Percentiles rank a stretch among this genome's conserved stretches.
phyloP scores from a whole-genome alignment of 768 basidiomycete species.

The Xerocomus potaroensis region DNA sequence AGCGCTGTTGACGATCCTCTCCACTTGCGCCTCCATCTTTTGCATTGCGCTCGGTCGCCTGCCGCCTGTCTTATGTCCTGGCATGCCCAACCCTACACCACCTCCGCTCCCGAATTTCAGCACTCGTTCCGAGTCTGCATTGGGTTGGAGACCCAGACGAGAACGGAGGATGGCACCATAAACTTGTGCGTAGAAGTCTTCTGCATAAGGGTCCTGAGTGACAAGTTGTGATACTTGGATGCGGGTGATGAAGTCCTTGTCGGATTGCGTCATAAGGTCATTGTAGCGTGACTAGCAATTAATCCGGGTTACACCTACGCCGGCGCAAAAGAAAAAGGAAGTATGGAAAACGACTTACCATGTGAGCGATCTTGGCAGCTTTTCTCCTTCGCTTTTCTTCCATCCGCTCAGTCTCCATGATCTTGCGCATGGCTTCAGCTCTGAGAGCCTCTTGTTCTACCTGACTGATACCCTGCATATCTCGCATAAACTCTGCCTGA shows the following conservation, averaged over 20 bases:
- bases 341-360: conserved; percentile 69
- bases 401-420: conserved; percentile 85
- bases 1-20: conserved; percentile 91
- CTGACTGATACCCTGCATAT: conserved; percentile 56
- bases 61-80: conserved; percentile 48
- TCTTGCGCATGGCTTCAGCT: conserved; percentile 80
- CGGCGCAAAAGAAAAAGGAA: too few species aligned
- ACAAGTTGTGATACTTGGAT: conserved; percentile 99
- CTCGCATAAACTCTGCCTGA: conserved; percentile 62
- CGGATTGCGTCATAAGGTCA: conserved; percentile 94
- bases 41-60: conserved; percentile 85
- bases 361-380: conserved; percentile 82
- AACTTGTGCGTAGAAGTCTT: conserved; percentile 98
- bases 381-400: conserved; percentile 80
- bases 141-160: conserved; percentile 61
- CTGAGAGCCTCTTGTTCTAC: conserved; percentile 68
- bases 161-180: conserved; percentile 82
- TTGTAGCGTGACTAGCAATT: conserved; percentile 75
- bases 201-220: conserved; percentile 94
- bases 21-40: conserved; percentile 92
- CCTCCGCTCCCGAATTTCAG: conserved; percentile 86
- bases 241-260: conserved; percentile 99
- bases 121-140: conserved; percentile 66
- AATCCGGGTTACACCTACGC: background rate
- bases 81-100: conserved; percentile 66